Conservation (phyloP, 495 filamentous ascomycete genomes). For the Aspergillus heteromorphus region DNA sequence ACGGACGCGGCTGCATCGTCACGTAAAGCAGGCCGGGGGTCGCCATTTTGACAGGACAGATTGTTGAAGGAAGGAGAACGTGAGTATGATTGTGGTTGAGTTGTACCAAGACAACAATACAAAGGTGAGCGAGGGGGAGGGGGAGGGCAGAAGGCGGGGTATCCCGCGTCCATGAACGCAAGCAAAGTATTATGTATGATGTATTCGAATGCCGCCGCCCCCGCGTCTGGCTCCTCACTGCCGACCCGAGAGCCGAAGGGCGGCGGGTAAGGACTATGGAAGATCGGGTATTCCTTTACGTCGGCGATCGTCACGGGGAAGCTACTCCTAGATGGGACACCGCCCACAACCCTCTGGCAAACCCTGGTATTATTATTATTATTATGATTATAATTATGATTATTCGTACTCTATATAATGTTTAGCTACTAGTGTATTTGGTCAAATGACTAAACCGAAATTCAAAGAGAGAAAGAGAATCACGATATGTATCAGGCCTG, state of each 20-base stretch:
- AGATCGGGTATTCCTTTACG: not conserved
- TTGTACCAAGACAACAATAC: too few relatives aligned
- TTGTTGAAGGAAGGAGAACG: not conserved
- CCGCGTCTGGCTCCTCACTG: constrained; percentile 5
- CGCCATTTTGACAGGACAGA: constrained; percentile 25
- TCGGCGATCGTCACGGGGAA: too few relatives aligned
- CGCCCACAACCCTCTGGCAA: too few relatives aligned
- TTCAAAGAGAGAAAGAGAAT: not conserved
- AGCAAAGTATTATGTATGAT: too few relatives aligned
- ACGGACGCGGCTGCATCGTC: constrained; percentile 66
- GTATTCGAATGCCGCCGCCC: too few relatives aligned
- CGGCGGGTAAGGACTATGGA: not conserved
- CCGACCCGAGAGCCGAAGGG: constrained; percentile 11
- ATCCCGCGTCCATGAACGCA: not conserved
- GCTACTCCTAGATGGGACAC: too few relatives aligned
- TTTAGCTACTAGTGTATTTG: too few relatives aligned
- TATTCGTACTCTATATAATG: too few relatives aligned
- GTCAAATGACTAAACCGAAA: too few relatives aligned
- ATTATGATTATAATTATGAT: too few relatives aligned
- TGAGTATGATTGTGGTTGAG: too few relatives aligned
- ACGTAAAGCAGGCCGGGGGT: constrained; percentile 66
- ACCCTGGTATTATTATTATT: too few relatives aligned
- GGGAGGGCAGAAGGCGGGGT: not conserved
- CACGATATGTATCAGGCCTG: not conserved
- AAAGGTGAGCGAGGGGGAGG: not conserved